Conservation (phyloP, 1,139 yeast genomes). For the Yamadazyma diospyri region DNA sequence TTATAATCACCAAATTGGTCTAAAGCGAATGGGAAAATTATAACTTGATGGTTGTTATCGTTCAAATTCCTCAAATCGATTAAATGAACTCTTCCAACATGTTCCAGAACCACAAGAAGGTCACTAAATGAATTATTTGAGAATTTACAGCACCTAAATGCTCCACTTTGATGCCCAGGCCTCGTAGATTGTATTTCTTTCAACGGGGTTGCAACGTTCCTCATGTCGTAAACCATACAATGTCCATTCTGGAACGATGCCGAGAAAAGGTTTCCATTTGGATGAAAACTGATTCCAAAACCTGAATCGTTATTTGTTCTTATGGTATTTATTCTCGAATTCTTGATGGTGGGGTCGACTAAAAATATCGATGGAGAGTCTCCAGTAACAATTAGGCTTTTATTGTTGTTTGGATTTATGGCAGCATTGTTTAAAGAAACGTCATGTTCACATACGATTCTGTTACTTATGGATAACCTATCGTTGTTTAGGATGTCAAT, state of each 20-base stretch:
- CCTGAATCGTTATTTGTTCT: slow-evolving; percentile 72
- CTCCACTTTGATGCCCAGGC: slow-evolving; percentile 54
- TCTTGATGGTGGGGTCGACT: slow-evolving; percentile 27
- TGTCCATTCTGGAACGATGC: slow-evolving; percentile 85
- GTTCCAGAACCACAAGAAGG: slow-evolving; percentile 73
- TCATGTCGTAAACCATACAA: slow-evolving; percentile 69
- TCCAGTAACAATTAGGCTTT: slow-evolving; percentile 38
- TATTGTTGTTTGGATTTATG: slow-evolving; percentile 27
- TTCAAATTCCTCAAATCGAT: slow-evolving; percentile 70
- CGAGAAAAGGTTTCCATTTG: slow-evolving; percentile 69
- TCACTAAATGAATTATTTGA: slow-evolving; percentile 67
- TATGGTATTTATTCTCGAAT: slow-evolving; percentile 26
- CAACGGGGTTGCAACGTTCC: slow-evolving; percentile 54
- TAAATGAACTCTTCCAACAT: slow-evolving; percentile 80
- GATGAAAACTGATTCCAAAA: slow-evolving; percentile 76
- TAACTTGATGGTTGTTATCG: slow-evolving; percentile 64
- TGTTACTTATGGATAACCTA: slow-evolving; percentile 30
- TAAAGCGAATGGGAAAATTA: slow-evolving; percentile 49
- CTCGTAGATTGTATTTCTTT: slow-evolving; percentile 60
- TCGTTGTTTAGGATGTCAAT: slow-evolving; percentile 57
- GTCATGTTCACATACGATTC: slow-evolving; percentile 35
- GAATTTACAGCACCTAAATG: slow-evolving; percentile 68
- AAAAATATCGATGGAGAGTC: slow-evolving; percentile 38
- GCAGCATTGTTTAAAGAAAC: slow-evolving; percentile 41
- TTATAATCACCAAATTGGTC: slow-evolving; percentile 38